Conservation (phyloP, 2,329 filamentous ascomycete species). For the Calonectria crousiana region DNA sequence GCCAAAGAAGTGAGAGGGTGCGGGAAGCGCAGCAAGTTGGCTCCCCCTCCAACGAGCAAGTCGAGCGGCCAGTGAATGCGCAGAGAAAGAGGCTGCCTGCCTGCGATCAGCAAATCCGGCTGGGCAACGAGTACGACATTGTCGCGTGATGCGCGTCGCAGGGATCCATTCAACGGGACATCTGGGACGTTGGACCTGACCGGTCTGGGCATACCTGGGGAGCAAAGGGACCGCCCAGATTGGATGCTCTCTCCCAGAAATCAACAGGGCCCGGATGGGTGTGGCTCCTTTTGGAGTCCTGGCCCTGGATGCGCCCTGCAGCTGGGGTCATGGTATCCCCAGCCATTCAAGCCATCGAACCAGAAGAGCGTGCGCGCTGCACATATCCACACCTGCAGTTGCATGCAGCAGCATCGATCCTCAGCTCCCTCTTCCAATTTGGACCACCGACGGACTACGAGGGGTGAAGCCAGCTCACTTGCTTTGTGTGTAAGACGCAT, state of each 20-base stretch:
- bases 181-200: constrained; percentile 26
- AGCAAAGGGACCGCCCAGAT: constrained; percentile 36
- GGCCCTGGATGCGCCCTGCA: constrained; percentile 14
- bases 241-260: constrained; percentile 23
- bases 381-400: constrained; percentile 10
- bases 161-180: constrained; percentile 32
- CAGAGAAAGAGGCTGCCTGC: constrained; percentile 30
- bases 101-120: constrained; percentile 32
- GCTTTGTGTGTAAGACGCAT: neutral
- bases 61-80: constrained; percentile 5
- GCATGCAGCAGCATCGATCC: constrained; percentile 11
- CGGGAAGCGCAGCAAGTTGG: constrained; percentile 13
- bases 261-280: constrained; percentile 13
- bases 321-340: constrained; percentile 5
- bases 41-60: neutral
- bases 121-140: constrained; percentile 34
- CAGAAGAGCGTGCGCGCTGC: constrained; percentile 26
- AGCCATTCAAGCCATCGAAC: constrained; percentile 32
- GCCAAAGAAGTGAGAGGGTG: neutral
- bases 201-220: constrained; percentile 31
- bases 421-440: constrained; percentile 16
- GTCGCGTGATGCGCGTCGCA: constrained; percentile 41
- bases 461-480: neutral
- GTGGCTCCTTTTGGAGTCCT: constrained; percentile 9
- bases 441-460: constrained; percentile 15